Percentiles rank a stretch among this genome's conserved stretches.
phyloP scores from a whole-genome alignment of 768 basidiomycete genomes.

The Gloeostereum incarnatum region DNA sequence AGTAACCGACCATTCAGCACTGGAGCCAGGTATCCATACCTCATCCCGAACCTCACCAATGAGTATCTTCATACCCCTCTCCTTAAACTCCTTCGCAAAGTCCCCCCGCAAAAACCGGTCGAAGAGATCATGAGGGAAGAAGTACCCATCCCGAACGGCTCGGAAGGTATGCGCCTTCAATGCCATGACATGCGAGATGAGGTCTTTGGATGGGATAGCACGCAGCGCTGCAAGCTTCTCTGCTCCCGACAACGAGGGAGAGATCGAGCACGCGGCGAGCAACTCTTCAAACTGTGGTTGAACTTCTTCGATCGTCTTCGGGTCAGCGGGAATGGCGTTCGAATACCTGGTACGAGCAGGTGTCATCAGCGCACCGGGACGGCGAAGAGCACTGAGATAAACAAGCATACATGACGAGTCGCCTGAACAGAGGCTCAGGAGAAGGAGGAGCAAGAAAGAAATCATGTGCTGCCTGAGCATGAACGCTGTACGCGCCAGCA shows the following conservation, averaged over 20 bases:
- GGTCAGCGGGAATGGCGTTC: constrained; percentile 7
- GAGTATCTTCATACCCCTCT: background rate
- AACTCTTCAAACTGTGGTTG: constrained; percentile 7
- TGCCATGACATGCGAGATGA: constrained; percentile 3
- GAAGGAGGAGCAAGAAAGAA: background rate
- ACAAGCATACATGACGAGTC: constrained; percentile 5
- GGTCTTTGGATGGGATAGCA: constrained; percentile 1
- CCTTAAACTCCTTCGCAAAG: background rate
- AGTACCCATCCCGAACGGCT: constrained; percentile 4
- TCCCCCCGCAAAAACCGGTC: background rate
- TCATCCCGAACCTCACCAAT: background rate
- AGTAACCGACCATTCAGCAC: too few species aligned
- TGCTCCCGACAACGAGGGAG: constrained; percentile 2
- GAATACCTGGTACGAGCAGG: constrained; percentile 3
- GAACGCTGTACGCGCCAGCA: constrained; percentile 6
- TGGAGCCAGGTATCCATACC: too few species aligned
- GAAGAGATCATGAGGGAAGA: constrained; percentile 6
- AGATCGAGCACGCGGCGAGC: constrained; percentile 1
- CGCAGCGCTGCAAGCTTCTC: constrained; percentile 6
- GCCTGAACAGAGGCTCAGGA: background rate
- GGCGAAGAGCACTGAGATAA: too few species aligned
- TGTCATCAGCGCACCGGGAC: background rate
- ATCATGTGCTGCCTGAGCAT: constrained; percentile 5
- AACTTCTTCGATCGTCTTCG: constrained; percentile 6
- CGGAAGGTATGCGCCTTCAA: constrained; percentile 6